phyloP scores from a whole-genome alignment of 2,329 filamentous ascomycete genomes.

The Aspergillus eucalypticola region DNA sequence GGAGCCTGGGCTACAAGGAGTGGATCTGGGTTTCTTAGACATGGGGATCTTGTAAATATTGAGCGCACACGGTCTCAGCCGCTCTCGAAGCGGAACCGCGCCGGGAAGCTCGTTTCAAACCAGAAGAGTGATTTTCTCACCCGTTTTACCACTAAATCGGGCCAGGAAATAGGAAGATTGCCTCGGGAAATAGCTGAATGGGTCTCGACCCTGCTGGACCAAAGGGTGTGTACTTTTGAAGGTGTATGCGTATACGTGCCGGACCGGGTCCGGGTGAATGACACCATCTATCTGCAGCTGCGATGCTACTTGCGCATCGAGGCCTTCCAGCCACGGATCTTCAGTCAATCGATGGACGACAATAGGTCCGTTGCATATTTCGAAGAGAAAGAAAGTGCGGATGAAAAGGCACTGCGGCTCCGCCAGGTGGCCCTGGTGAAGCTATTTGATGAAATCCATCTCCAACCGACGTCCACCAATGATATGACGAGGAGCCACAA shows the following conservation, averaged over 20 bases:
- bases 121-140: slow-evolving; percentile 83
- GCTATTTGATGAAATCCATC: slow-evolving; percentile 83
- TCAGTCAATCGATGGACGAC: slow-evolving; percentile 55
- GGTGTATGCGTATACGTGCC: slow-evolving; percentile 87
- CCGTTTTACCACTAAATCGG: slow-evolving; percentile 77
- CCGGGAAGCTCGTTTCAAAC: slow-evolving; percentile 49
- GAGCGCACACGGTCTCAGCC: slow-evolving; percentile 78
- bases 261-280: slow-evolving; percentile 80
- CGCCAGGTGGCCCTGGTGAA: slow-evolving; percentile 86
- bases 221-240: slow-evolving; percentile 83
- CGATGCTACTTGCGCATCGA: slow-evolving; percentile 71
- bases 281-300: slow-evolving; percentile 90
- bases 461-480: slow-evolving; percentile 74
- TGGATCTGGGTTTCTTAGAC: slow-evolving; percentile 70
- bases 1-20: slow-evolving; percentile 90
- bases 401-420: slow-evolving; percentile 80
- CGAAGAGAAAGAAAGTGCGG: slow-evolving; percentile 79
- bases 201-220: slow-evolving; percentile 90
- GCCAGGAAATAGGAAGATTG: slow-evolving; percentile 81
- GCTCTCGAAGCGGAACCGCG: slow-evolving; percentile 51
- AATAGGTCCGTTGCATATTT: slow-evolving; percentile 75
- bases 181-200: slow-evolving; percentile 85
- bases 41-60: slow-evolving; percentile 81
- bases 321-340: slow-evolving; percentile 68
- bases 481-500: slow-evolving; percentile 74